Evolutionary conservation across 345 rosid genomes (phyloP), one percentile per base, ranked within the genome.

Genomic region (Eucalyptus polyanthemos): DNA sequence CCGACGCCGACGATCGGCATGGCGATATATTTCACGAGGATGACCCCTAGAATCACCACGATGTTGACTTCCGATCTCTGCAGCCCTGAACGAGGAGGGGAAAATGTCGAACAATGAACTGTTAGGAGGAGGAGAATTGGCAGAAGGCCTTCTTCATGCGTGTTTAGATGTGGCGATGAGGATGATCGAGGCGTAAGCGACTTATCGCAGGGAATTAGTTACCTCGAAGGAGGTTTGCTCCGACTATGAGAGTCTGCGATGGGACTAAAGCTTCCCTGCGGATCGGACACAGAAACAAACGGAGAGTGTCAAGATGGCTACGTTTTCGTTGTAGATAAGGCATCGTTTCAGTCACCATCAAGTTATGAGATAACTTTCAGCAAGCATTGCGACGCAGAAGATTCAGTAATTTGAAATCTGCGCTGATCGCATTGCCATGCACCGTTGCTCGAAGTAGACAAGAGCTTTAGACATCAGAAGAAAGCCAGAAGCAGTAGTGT

Each of bases 181-280:
- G 62, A 72, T 37, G 83, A 21, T 37, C 45, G 8, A 72, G 83
- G 44, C 81, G 6, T 37, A 17, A 72, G 44, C 44, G 83, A 10
- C 44, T 37, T 19, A 40, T 72, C 15, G 0, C 9, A 2, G 51
- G 27, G 50, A 49, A 49, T 2, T n/a, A 51, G 37, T 31, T 80
- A 91, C 94, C 95, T 88, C 87, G 62, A 7, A 90, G 90, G 89
- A 94, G 95, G 90, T 94, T 94, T 85, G 93, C 92, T 37, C 95
- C 95, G 27, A 94, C 69, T 56, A 93, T 88, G 80, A 93, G 88
- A 31, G 95, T 93, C 86, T 90, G 86, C 13, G 88, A 50, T 12
- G 95, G 95, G 85, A 94, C 87, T 7, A 92, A 44, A 34, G 93
- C 95, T 7, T 91, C 91, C 90, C 96, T 94, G 93, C 86, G 19